Evolutionary conservation across 768 basidiomycete species (phyloP).

Genomic region (Rhizopogon vesiculosus): DNA sequence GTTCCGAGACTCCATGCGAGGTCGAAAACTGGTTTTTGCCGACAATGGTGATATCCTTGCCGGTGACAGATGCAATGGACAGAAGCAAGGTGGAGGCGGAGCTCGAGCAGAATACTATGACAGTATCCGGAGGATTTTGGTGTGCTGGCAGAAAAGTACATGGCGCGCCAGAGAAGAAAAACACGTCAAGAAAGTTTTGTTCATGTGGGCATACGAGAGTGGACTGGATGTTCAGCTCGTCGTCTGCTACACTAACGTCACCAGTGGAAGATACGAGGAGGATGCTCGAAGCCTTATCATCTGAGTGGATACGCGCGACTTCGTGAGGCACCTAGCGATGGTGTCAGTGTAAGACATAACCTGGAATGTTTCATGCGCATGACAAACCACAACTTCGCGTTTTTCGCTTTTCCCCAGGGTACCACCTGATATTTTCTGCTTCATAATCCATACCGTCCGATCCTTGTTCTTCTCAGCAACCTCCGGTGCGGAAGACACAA

Average conservation of each 20-base stretch:
- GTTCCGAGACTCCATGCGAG: neutral
- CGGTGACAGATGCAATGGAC: constrained; percentile 14
- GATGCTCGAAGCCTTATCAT: constrained; percentile 21
- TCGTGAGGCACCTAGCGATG: constrained; percentile 37
- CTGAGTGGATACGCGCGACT: constrained; percentile 34
- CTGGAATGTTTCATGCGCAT: neutral
- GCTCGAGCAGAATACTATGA: constrained; percentile 20
- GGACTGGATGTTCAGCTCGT: constrained; percentile 21
- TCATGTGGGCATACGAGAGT: constrained; percentile 21
- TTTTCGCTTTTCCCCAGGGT: constrained; percentile 30
- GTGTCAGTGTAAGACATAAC: constrained; percentile 6
- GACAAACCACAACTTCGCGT: constrained; percentile 41
- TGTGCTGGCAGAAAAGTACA: constrained; percentile 22
- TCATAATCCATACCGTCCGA: constrained; percentile 60
- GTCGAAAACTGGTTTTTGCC: neutral
- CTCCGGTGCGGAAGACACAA: constrained; percentile 45
- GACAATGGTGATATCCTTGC: neutral
- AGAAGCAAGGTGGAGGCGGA: constrained; percentile 14
- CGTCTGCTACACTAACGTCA: constrained; percentile 26
- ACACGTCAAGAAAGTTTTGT: constrained; percentile 22
- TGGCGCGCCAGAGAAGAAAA: constrained; percentile 23
- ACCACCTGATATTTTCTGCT: constrained; percentile 41
- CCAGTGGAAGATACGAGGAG: constrained; percentile 31
- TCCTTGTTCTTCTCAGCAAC: constrained; percentile 34
- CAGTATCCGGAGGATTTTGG: constrained; percentile 5